phyloP scores from a whole-genome alignment of 306 rosid genomes.

The Amphicarpaea edgeworthii region DNA sequence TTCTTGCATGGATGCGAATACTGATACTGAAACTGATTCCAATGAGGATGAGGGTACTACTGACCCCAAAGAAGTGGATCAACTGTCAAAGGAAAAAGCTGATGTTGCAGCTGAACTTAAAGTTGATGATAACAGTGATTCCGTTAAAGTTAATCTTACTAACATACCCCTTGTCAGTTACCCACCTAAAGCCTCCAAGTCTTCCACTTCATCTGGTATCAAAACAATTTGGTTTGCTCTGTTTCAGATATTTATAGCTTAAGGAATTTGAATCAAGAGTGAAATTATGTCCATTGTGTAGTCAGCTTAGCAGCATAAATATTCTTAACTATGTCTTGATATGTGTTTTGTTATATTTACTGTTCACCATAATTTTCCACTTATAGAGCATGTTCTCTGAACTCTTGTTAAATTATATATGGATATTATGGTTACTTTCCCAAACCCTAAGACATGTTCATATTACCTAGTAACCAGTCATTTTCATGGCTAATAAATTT shows the following conservation, averaged over 20 bases:
- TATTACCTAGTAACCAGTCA: slow-evolving; percentile 26
- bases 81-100: slow-evolving; percentile 54
- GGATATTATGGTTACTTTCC: slow-evolving; percentile 4
- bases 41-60: slow-evolving; percentile 58
- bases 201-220: slow-evolving; percentile 67
- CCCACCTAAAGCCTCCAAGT: slow-evolving; percentile 64
- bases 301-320: slow-evolving; percentile 28
- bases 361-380: slow-evolving; percentile 20
- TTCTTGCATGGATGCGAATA: slow-evolving; percentile 52
- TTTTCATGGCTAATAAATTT: slow-evolving; percentile 32
- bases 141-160: slow-evolving; percentile 60
- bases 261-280: slow-evolving; percentile 29
- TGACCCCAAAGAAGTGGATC: slow-evolving; percentile 58
- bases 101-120: slow-evolving; percentile 70
- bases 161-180: slow-evolving; percentile 76
- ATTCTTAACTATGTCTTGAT: slow-evolving; percentile 34
- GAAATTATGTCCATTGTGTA: slow-evolving; percentile 33
- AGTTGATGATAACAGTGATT: slow-evolving; percentile 53
- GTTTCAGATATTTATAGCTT: slow-evolving; percentile 35
- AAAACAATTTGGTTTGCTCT: slow-evolving; percentile 34
- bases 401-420: slow-evolving; percentile 11
- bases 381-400: slow-evolving; percentile 23
- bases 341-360: too few species aligned
- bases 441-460: neutral
- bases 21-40: slow-evolving; percentile 54